Conservation (phyloP, 306 rosid genomes). For the Luffa aegyptiaca region DNA sequence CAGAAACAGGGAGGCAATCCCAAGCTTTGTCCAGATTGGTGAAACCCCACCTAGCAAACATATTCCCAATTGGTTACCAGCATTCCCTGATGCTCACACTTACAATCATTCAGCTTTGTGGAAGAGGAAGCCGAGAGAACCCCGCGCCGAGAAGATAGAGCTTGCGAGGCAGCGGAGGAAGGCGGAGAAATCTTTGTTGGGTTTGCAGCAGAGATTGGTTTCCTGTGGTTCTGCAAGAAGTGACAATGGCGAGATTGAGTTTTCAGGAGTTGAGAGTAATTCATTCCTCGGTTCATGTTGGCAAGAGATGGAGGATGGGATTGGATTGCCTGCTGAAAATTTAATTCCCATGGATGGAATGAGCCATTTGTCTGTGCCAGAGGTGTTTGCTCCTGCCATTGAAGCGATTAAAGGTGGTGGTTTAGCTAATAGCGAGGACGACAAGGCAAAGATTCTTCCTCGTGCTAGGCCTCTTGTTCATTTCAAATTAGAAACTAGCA, state of each 20-base stretch:
- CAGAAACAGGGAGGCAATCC: constrained; percentile 28
- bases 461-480: constrained; percentile 49
- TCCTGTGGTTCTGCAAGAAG: neutral
- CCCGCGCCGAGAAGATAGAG: constrained; percentile 65
- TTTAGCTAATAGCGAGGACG: constrained; percentile 35
- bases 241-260: constrained; percentile 19
- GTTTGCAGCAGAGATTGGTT: constrained; percentile 67
- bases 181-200: constrained; percentile 70
- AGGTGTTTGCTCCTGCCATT: constrained; percentile 81
- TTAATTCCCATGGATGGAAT: constrained; percentile 17
- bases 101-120: constrained; percentile 59
- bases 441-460: constrained; percentile 36
- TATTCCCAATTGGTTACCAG: constrained; percentile 76
- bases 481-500: constrained; percentile 53
- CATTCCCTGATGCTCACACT: constrained; percentile 75
- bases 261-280: constrained; percentile 21
- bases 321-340: constrained; percentile 25
- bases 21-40: constrained; percentile 55
- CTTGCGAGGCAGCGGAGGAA: constrained; percentile 69
- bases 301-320: constrained; percentile 19
- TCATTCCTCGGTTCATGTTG: constrained; percentile 26
- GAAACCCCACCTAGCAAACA: constrained; percentile 57
- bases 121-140: constrained; percentile 52
- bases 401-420: constrained; percentile 39
- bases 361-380: constrained; percentile 42